Evolutionary conservation across 805 yeast species (phyloP), one percentile per base, ranked within the genome.

Genomic region (Metahyphopichia silvanorum): DNA sequence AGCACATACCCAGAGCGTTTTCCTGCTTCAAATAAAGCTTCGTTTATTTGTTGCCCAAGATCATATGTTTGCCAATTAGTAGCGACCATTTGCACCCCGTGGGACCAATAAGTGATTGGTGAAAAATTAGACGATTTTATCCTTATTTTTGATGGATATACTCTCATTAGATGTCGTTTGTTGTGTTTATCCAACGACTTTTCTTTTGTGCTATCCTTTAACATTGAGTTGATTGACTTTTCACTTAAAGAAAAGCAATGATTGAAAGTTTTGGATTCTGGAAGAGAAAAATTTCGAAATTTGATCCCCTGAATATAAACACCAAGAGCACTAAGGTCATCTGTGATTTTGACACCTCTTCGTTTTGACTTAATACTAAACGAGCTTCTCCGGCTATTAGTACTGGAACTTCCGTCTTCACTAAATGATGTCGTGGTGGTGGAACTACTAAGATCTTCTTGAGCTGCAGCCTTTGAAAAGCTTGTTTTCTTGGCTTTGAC

Each of bases 51-150:
- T 51, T 89, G 91, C 0, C 97, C 96, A 12, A 78, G 37, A 51
- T 93, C 98, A 52, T 77, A 82, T 0, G 93, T 82, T 57, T 91
- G 98, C 97, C 97, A 91, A 52, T 91, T 93, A 0, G 96, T 81
- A 0, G 98, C 98, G 4, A 86, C 98, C 87, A 93, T 77, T 51
- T 93, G 98, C 8, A 74, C 82, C 1, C 99, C 99, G 29, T 73
- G 64, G 31, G 69, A 69, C 98, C 99, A 93, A 49, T 77, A 87
- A 1, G 57, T 55, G 2, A 86, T 57, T 0, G 98, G 98, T 27
- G 73, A 74, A 51, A 86, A 89, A 49, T 93, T 93, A 3, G 85
- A 71, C 1, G 96, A 87, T 32, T 69, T 80, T 41, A 85, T 71
- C 25, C 97, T 62, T 35, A 79, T 73, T 6, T 79, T 79, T 1